Percentiles rank a stretch among this genome's conserved stretches.
phyloP scores from a whole-genome alignment of 495 filamentous ascomycete species.

The Penicillium ochrochloron region DNA sequence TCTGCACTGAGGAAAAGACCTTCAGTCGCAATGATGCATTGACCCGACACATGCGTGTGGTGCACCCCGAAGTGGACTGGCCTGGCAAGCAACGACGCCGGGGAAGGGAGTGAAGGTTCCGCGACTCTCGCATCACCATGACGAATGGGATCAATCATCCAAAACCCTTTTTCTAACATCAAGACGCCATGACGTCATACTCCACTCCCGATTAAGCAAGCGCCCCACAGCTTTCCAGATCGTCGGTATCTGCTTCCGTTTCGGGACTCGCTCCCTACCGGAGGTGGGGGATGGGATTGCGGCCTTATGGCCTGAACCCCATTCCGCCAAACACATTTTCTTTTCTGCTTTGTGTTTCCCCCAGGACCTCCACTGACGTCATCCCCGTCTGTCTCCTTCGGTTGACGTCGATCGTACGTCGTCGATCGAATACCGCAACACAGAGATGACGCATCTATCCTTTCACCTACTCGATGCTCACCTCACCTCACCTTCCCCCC shows the following conservation, averaged over 20 bases:
- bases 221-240: conserved; percentile 20
- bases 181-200: conserved; percentile 27
- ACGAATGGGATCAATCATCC: conserved; percentile 18
- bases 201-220: conserved; percentile 13
- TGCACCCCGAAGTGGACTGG: conserved; percentile 84
- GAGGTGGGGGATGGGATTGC: conserved; percentile 7
- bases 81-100: conserved; percentile 64
- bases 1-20: conserved; percentile 97
- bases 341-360: neutral
- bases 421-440: conserved; percentile 23
- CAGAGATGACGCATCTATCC: conserved; percentile 24
- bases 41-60: conserved; percentile 89
- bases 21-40: conserved; percentile 92
- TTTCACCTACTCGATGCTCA: conserved; percentile 4
- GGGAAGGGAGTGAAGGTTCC: conserved; percentile 41
- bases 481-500: conserved; percentile 8
- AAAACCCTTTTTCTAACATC: neutral
- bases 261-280: conserved; percentile 12
- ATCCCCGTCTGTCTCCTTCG: conserved; percentile 14
- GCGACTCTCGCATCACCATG: conserved; percentile 28
- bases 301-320: conserved; percentile 27
- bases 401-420: conserved; percentile 31
- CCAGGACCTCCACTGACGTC: conserved; percentile 25
- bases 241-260: conserved; percentile 24
- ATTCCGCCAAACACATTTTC: neutral